Evolutionary conservation across 192 early-diverging fungal species (phyloP).

Genomic region (Gigaspora rosea): DNA sequence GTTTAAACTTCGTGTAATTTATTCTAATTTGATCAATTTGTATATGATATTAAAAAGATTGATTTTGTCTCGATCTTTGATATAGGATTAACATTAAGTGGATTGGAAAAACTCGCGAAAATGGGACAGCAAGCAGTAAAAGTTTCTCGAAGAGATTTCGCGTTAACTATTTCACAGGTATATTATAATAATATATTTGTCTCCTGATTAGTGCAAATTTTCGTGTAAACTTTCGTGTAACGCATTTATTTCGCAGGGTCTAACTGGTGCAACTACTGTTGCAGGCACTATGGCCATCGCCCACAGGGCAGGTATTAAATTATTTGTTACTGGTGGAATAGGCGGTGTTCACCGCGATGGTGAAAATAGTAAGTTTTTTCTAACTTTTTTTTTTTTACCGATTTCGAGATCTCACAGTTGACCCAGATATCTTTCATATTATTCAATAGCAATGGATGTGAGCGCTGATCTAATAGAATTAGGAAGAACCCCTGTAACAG

Average conservation of each 20-base stretch:
- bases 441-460: conserved; percentile 72
- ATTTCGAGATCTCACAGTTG: too few relatives aligned
- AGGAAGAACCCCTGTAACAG: conserved; percentile 86
- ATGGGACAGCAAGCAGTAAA: conserved; percentile 68
- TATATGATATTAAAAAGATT: neutral
- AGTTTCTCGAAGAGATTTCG: conserved; percentile 83
- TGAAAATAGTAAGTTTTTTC: conserved; percentile 52
- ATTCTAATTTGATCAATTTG: neutral
- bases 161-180: conserved; percentile 68
- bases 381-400: too few relatives aligned
- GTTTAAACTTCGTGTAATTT: too few relatives aligned
- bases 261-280: conserved; percentile 90
- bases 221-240: neutral
- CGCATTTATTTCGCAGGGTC: conserved; percentile 38
- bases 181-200: neutral
- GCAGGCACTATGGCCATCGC: conserved; percentile 90
- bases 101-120: conserved; percentile 65
- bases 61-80: neutral
- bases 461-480: conserved; percentile 94
- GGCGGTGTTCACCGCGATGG: conserved; percentile 93
- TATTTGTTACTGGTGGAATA: conserved; percentile 96
- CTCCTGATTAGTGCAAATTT: neutral
- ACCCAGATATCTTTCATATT: neutral
- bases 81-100: conserved; percentile 59
- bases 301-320: conserved; percentile 76